Evolutionary conservation across 345 rosid species (phyloP), one percentile per base, ranked within the genome.

Genomic region (Eutrema heterophyllum): DNA sequence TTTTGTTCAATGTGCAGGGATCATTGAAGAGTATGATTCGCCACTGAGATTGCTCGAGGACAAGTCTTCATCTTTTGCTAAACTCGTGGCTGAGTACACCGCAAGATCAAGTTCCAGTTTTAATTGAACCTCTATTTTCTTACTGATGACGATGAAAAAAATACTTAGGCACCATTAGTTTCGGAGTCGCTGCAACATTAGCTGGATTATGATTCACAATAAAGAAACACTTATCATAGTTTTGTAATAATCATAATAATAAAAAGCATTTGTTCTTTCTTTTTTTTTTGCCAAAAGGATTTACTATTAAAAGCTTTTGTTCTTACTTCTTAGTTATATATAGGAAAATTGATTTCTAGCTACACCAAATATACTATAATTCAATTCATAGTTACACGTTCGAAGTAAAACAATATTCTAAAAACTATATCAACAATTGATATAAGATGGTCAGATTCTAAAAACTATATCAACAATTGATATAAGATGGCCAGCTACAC

Each of bases 1-100:
- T 58, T 65, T 39, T 54, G 2, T 29, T 70, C 3, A 41, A 6
- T 56, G 24, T 76, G 62, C 82, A 92, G 98, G 98, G 16, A 71
- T 78, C 56, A 80, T 92, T 4, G 86, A 87, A 62, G 98, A 92
- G 76, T 81, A 76, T 68, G 93, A 88, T 74, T 72, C 91, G 29
- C 93, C 93, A 0, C 38, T 76, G 18, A 85, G 86, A 70, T 67
- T 92, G 74, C 77, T 90, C 6, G 84, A 86, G 35, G 73, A 88
- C 64, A 84, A 83, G 80, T 81, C 88, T 27, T 90, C 98, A 4
- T 84, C 96, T 21, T 93, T 93, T 70, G 68, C 96, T 5, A 85
- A 75, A 59, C 97, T 93, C 5, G 96, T 93, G 9, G 86, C 87
- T 0, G 97, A 93, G 81, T 90, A 87, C 82, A 80, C 84, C 0